A percentile compares a stretch with the other conserved stretches of the same genome.
These are phyloP conservation scores for Paraurostyla sp. DNA, from an alignment of 73 alveolate species.

Conservation along the genomic window DNA sequence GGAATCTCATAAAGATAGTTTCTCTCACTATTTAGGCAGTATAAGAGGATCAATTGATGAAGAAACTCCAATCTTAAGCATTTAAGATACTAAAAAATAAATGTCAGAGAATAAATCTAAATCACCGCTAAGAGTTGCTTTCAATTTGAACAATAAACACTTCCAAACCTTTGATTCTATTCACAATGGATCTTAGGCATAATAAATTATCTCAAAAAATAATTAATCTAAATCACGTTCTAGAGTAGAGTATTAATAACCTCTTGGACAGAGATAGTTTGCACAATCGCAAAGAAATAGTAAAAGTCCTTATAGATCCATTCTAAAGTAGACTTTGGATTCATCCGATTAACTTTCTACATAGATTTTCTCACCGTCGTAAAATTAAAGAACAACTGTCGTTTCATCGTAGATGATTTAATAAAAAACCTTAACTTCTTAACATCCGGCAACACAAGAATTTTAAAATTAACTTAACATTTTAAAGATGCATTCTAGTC, in stretches of 20 bases:
- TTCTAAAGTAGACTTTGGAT: neutral
- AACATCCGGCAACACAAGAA: no score
- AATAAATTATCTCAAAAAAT: no score
- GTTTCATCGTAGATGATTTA: no score
- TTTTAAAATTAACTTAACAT: neutral
- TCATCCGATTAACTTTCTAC: no score
- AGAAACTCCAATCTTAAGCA: neutral
- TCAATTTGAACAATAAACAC: no score
- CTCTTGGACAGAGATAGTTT: neutral
- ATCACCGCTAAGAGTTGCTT: no score
- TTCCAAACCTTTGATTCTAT: no score
- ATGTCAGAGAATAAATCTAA: neutral
- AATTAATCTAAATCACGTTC: neutral
- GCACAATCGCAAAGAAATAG: neutral
- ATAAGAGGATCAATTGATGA: neutral
- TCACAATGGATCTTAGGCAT: no score
- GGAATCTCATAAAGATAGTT: neutral
- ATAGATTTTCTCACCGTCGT: no score
- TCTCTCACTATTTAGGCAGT: neutral
- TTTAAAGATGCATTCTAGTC: neutral
- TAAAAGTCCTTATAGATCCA: conserved; percentile 14
- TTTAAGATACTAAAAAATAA: no score
- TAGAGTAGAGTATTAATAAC: neutral
- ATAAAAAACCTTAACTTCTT: no score
- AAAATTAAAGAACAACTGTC: no score